Conservation (phyloP, 2,329 filamentous ascomycete genomes). For the Conoideocrella luteorostrata region DNA sequence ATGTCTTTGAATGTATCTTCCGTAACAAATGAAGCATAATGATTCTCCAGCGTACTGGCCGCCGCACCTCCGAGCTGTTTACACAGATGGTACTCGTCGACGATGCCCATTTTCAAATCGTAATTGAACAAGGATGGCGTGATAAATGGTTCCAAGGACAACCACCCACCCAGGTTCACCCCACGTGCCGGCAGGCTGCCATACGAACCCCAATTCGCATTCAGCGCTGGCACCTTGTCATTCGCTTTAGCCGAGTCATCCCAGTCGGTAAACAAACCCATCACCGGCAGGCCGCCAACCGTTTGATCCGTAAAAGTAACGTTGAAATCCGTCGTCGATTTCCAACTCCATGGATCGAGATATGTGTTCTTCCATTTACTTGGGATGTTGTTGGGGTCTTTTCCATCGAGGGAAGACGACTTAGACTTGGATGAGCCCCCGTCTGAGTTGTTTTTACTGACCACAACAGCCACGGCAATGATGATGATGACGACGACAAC, state of each 20-base stretch:
- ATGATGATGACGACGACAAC: slow-evolving; percentile 59
- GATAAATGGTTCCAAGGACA: slow-evolving; percentile 91
- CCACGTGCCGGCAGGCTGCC: slow-evolving; percentile 73
- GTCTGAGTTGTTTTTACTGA: slow-evolving; percentile 51
- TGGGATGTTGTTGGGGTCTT: slow-evolving; percentile 54
- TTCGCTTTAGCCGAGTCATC: slow-evolving; percentile 78
- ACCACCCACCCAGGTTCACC: slow-evolving; percentile 91
- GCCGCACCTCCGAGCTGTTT: slow-evolving; percentile 60
- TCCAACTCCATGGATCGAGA: slow-evolving; percentile 88
- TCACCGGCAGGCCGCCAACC: slow-evolving; percentile 81
- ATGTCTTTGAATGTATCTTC: slow-evolving; percentile 82
- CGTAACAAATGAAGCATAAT: slow-evolving; percentile 85
- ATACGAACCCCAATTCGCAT: slow-evolving; percentile 71
- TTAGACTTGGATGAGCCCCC: slow-evolving; percentile 20
- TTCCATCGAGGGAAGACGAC: slow-evolving; percentile 38
- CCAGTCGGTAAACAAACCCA: slow-evolving; percentile 81
- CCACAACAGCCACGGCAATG: slow-evolving; percentile 58
- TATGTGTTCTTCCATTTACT: slow-evolving; percentile 64
- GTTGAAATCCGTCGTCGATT: slow-evolving; percentile 86
- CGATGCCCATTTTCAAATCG: slow-evolving; percentile 56
- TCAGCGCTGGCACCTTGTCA: slow-evolving; percentile 68
- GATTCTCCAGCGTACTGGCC: slow-evolving; percentile 71
- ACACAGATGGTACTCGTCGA: slow-evolving; percentile 84
- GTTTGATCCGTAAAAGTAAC: slow-evolving; percentile 82
- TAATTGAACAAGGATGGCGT: slow-evolving; percentile 81